Evolutionary conservation across 306 rosid species (phyloP).

Genomic region (Rosa lucieae): DNA sequence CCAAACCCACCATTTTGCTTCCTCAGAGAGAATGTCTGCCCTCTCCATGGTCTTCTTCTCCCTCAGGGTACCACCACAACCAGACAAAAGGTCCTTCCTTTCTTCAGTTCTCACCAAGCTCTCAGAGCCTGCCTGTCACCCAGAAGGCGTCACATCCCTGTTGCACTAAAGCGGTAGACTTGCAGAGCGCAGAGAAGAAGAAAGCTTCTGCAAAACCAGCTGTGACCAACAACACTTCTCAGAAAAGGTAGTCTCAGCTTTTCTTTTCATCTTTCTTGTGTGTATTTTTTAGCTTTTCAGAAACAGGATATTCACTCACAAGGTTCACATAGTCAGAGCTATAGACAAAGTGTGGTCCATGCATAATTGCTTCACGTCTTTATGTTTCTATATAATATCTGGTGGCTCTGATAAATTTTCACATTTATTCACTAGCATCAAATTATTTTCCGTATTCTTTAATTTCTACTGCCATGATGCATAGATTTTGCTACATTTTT

Average conservation of each 20-base stretch:
- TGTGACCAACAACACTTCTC: constrained; percentile 75
- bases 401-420: constrained; percentile 32
- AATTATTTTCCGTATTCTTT: not conserved
- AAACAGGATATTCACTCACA: constrained; percentile 67
- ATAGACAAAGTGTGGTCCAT: constrained; percentile 55
- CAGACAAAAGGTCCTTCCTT: constrained; percentile 43
- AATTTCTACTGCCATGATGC: not conserved
- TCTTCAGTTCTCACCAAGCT: constrained; percentile 41
- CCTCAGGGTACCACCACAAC: constrained; percentile 27
- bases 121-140: constrained; percentile 40
- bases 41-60: constrained; percentile 47
- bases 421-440: no score
- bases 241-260: constrained; percentile 67
- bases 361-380: constrained; percentile 27
- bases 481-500: not conserved
- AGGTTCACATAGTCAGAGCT: constrained; percentile 31
- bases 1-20: constrained; percentile 31
- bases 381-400: constrained; percentile 5
- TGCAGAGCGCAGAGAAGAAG: constrained; percentile 52
- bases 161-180: constrained; percentile 49
- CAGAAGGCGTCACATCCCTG: constrained; percentile 45
- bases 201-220: constrained; percentile 55
- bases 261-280: constrained; percentile 1
- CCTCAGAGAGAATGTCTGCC: constrained; percentile 27
- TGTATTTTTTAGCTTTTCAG: constrained; percentile 17